Conservation (phyloP, 768 basidiomycete species). For the Candolleomyces aberdarensis region DNA sequence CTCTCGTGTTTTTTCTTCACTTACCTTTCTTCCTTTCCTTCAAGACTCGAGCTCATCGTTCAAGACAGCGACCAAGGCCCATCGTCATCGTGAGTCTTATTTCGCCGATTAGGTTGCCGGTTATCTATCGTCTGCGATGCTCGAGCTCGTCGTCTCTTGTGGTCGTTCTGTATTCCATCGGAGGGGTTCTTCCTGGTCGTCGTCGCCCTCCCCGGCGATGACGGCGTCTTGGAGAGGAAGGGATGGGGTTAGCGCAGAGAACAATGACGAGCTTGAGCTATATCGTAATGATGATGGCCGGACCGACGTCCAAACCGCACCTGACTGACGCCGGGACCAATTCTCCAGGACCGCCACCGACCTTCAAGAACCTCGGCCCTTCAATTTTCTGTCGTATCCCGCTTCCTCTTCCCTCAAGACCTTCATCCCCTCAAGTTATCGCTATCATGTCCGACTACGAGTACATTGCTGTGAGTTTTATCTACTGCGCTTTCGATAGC, state of each 20-base stretch:
- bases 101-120: background rate
- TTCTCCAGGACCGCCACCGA: background rate
- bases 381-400: background rate
- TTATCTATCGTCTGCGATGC: no score
- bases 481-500: background rate
- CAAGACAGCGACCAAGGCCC: background rate
- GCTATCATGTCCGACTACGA: background rate
- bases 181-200: background rate
- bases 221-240: background rate
- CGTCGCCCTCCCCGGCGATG: background rate
- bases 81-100: background rate
- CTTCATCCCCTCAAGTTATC: background rate
- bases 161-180: background rate
- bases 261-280: background rate
- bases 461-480: background rate
- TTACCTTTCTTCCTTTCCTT: background rate
- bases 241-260: background rate
- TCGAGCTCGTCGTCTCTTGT: no score
- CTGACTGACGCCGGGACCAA: slow-evolving; percentile 1
- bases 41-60: background rate
- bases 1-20: background rate
- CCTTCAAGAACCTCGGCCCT: background rate
- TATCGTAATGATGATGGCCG: background rate
- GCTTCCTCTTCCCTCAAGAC: background rate
- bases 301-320: background rate